Evolutionary conservation across 768 basidiomycete genomes (phyloP).

Genomic region (Suillus discolor): DNA sequence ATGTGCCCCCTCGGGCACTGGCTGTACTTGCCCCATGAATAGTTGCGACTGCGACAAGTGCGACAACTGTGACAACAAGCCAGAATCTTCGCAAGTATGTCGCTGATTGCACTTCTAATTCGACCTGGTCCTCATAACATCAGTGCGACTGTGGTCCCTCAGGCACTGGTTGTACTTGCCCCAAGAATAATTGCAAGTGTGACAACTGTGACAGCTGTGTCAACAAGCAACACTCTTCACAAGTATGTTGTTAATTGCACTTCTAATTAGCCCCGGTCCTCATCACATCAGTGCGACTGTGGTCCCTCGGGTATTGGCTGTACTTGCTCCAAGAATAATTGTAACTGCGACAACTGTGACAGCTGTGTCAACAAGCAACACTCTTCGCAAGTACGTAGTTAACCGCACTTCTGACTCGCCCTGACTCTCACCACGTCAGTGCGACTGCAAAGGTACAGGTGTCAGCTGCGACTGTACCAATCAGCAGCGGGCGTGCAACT

Average conservation of each 20-base stretch:
- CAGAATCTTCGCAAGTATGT: conserved; percentile 25
- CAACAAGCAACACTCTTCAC: conserved; percentile 30
- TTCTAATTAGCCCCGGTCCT: background rate
- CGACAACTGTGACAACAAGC: conserved; percentile 35
- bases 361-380: conserved; percentile 33
- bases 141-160: conserved; percentile 23
- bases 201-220: conserved; percentile 17
- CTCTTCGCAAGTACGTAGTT: conserved; percentile 21
- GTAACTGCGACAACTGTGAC: conserved; percentile 21
- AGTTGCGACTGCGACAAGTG: conserved; percentile 34
- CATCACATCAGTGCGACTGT: conserved; percentile 17
- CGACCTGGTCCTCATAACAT: background rate
- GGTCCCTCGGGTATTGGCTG: conserved; percentile 32
- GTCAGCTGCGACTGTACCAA: conserved; percentile 20
- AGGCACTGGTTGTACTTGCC: conserved; percentile 34
- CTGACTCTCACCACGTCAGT: conserved; percentile 14
- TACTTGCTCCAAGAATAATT: conserved; percentile 31
- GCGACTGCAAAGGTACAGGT: conserved; percentile 24
- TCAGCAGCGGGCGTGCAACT: conserved; percentile 18
- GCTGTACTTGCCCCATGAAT: conserved; percentile 33
- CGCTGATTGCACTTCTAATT: background rate
- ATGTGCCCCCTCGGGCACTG: conserved; percentile 34
- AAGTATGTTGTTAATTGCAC: conserved; percentile 14
- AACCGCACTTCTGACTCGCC: background rate
- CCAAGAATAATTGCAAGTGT: conserved; percentile 27